Percentiles rank a stretch among this genome's conserved stretches.
Conservation (phyloP, 2,329 filamentous ascomycete species). For the Chaetoscypha palmicola region DNA sequence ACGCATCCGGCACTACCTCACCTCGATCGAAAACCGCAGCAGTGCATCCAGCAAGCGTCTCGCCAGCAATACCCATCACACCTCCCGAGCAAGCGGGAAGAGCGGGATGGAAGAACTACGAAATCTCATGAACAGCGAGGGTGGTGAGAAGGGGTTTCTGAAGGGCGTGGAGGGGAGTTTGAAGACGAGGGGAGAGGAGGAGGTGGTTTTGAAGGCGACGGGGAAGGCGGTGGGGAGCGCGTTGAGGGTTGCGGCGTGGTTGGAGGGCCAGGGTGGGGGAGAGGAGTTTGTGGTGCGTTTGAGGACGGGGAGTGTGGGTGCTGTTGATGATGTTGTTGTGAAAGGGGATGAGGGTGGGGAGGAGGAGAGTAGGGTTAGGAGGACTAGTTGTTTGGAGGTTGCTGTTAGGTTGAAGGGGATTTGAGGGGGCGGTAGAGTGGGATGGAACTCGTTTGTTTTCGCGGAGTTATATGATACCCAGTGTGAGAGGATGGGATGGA, state of each 20-base stretch:
- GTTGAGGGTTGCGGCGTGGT: slow-evolving; percentile 24
- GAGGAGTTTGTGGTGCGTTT: slow-evolving; percentile 18
- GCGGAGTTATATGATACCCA: too few species aligned
- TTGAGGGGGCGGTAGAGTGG: not conserved
- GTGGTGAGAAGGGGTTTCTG: slow-evolving; percentile 9
- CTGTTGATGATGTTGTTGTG: slow-evolving; percentile 30
- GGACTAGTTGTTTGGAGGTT: slow-evolving; percentile 28
- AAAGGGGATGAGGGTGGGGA: slow-evolving; percentile 9
- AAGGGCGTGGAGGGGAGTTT: slow-evolving; percentile 17
- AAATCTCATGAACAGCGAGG: slow-evolving; percentile 5
- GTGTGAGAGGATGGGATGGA: too few species aligned
- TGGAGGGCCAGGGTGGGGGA: slow-evolving; percentile 24
- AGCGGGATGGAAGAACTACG: slow-evolving; percentile 1
- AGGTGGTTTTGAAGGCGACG: slow-evolving; percentile 29
- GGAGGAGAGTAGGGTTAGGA: slow-evolving; percentile 24
- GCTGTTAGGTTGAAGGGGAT: slow-evolving; percentile 15
- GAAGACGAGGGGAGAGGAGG: slow-evolving; percentile 16
- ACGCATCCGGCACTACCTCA: slow-evolving; percentile 26
- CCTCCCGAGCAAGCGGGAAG: not conserved
- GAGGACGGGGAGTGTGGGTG: slow-evolving; percentile 29
- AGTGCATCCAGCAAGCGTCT: slow-evolving; percentile 12
- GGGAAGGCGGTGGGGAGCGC: slow-evolving; percentile 30
- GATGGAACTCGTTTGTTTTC: not conserved
- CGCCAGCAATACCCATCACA: not conserved
- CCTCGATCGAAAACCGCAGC: slow-evolving; percentile 23